Evolutionary conservation across 2,329 filamentous ascomycete species (phyloP).

Genomic region (Diatrype stigma): DNA sequence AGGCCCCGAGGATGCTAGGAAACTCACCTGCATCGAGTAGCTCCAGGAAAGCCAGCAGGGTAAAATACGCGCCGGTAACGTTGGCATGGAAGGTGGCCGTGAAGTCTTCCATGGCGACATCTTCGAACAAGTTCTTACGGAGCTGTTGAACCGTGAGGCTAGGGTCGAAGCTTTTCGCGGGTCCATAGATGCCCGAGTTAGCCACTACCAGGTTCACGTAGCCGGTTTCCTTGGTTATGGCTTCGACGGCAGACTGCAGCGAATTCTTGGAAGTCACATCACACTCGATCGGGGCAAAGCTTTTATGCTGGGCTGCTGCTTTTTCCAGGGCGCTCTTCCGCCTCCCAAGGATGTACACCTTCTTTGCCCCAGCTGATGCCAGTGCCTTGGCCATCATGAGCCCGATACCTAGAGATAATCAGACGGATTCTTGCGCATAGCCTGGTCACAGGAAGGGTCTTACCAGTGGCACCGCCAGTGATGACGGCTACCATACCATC

Average conservation of each 20-base stretch:
- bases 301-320: conserved; percentile 33
- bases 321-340: conserved; percentile 38
- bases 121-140: conserved; percentile 43
- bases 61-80: conserved; percentile 25
- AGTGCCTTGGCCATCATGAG: conserved; percentile 25
- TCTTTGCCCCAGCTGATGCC: conserved; percentile 43
- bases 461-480: conserved; percentile 49
- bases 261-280: conserved; percentile 62
- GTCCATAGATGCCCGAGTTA: conserved; percentile 57
- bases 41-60: conserved; percentile 27
- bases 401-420: conserved; percentile 20
- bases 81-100: conserved; percentile 44
- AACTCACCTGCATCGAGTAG: conserved; percentile 27
- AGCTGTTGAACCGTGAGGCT: conserved; percentile 25
- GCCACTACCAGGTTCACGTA: conserved; percentile 60
- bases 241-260: conserved; percentile 52
- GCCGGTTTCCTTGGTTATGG: conserved; percentile 51
- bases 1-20: background rate
- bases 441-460: conserved; percentile 9
- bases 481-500: conserved; percentile 48
- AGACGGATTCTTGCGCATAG: conserved; percentile 1
- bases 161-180: conserved; percentile 30
- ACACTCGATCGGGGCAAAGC: conserved; percentile 41
- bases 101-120: conserved; percentile 57
- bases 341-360: conserved; percentile 50